A percentile compares a stretch with the other conserved stretches of the same genome.
phyloP scores from a whole-genome alignment of 495 filamentous ascomycete species.

The Opeltia flavorubescens region DNA sequence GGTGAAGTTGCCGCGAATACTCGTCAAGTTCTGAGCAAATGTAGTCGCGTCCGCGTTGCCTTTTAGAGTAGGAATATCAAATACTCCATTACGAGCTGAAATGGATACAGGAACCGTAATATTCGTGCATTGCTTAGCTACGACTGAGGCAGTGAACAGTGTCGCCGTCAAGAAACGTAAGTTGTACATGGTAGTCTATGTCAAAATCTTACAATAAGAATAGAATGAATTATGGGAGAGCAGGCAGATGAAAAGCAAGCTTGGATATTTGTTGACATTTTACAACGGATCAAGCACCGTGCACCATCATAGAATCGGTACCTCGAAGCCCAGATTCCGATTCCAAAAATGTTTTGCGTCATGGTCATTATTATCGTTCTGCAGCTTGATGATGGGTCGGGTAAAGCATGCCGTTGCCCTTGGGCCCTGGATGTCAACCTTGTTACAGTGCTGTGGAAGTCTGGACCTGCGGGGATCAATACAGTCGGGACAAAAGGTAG shows the following conservation, averaged over 20 bases:
- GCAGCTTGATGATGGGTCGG: not conserved
- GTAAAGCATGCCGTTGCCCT: not conserved
- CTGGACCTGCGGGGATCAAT: not conserved
- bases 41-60: constrained; percentile 27
- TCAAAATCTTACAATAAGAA: not conserved
- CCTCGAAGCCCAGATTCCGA: no score
- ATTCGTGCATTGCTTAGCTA: constrained; percentile 25
- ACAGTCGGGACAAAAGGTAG: no score
- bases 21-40: constrained; percentile 21
- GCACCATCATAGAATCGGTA: no score
- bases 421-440: no score
- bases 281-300: no score
- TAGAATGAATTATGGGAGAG: not conserved
- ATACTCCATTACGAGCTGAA: constrained; percentile 24
- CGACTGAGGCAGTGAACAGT: constrained; percentile 5
- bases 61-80: constrained; percentile 20
- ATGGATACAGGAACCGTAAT: constrained; percentile 23
- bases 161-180: not conserved
- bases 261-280: no score
- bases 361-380: not conserved
- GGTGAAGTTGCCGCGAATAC: constrained; percentile 24
- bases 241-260: not conserved
- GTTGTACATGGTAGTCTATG: not conserved
- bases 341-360: not conserved
- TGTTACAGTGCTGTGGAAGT: not conserved